Percentiles rank a stretch among this genome's conserved stretches.
Conservation (phyloP, 805 yeast genomes). For the Spathaspora gorwiae region DNA sequence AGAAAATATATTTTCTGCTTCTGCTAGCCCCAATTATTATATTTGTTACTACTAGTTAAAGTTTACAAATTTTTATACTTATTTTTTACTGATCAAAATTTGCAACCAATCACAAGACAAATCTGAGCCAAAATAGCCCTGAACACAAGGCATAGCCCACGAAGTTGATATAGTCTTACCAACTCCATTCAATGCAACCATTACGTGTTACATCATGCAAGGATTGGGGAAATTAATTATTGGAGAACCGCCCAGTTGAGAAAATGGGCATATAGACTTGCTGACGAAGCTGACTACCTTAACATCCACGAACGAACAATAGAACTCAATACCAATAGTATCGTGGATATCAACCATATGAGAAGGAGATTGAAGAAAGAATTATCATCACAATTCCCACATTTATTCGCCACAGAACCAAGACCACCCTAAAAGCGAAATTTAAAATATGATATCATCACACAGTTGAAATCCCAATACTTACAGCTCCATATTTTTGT, state of each 20-base stretch:
- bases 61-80: no score
- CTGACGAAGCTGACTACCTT: not conserved
- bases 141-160: no score
- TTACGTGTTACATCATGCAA: not conserved
- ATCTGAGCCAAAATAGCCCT: no score
- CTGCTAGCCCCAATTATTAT: no score
- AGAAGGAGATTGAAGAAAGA: not conserved
- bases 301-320: not conserved
- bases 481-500: conserved; percentile 9
- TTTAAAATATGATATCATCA: not conserved
- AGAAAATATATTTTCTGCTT: no score
- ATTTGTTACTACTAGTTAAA: no score
- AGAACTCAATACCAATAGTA: not conserved
- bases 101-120: no score
- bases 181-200: not conserved
- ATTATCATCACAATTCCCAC: not conserved
- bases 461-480: not conserved
- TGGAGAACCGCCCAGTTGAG: not conserved
- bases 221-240: not conserved
- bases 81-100: no score
- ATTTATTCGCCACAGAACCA: not conserved
- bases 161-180: not conserved
- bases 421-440: not conserved
- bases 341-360: no score
- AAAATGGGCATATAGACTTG: not conserved